Evolutionary conservation across 1,284 basidiomycete genomes (phyloP).

Genomic region (Austropuccinia psidii): DNA sequence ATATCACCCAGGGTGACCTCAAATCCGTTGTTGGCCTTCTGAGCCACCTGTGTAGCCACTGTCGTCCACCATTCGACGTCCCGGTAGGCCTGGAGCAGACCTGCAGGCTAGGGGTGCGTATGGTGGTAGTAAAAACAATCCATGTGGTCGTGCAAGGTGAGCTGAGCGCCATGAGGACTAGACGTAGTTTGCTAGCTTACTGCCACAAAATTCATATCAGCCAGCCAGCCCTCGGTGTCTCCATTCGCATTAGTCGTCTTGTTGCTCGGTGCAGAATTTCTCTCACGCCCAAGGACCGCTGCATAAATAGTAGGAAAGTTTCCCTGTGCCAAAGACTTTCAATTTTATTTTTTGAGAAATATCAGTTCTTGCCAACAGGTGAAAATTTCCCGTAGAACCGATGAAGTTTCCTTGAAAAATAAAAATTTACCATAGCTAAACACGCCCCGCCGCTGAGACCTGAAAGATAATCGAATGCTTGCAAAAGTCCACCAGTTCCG

Average conservation of each 20-base stretch:
- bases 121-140: background rate
- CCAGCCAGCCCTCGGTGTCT: background rate
- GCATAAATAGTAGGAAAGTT: conserved; percentile 21
- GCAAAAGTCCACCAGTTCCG: conserved; percentile 51
- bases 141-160: background rate
- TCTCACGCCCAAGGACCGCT: background rate
- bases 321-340: conserved; percentile 11
- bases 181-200: too few relatives aligned
- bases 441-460: conserved; percentile 21
- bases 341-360: too few relatives aligned
- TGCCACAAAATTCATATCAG: conserved; percentile 6
- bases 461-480: conserved; percentile 11
- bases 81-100: background rate
- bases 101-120: background rate
- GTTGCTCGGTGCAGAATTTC: background rate
- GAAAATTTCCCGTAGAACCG: background rate
- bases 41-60: background rate
- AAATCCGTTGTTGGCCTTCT: conserved; percentile 12
- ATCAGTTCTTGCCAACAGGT: background rate
- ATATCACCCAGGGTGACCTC: conserved; percentile 2
- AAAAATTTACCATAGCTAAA: conserved; percentile 6
- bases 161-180: too few relatives aligned
- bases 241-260: background rate
- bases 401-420: too few relatives aligned
- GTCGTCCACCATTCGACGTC: conserved; percentile 4